Base-by-base conservation (phyloP, 1,139 yeast genomes). In the Yamadazyma sp. region DNA sequence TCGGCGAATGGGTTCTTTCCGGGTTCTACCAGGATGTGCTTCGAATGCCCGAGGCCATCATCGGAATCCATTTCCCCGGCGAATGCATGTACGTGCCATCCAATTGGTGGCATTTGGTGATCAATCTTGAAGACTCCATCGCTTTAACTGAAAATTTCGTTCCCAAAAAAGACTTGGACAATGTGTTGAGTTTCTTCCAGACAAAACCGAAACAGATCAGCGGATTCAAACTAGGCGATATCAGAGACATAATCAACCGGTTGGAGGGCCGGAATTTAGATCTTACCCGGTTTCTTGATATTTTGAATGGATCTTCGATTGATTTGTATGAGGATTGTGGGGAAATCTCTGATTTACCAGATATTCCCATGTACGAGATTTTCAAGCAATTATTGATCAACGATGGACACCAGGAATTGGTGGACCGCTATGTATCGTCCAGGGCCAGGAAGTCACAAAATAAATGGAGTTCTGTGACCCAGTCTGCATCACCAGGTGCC, bases 81-180 rank as follows among this genome's bases (percentile, higher is more conserved):
- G 95, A 89, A 58, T 83, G 88, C 48, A 77, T 88, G 75, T 80
- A 85, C 56, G 97, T 89, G 4, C 97, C 97, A 2, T 75, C 91
- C 16, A 95, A 95, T 1, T 89, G 97, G 97, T 89, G 97, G 97
- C 97, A 89, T 64, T 69, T 81, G 31, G 97, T 89, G 18, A 86
- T 88, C 17, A 89, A 89, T 53, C 56, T 89, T 18, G 88, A 84
- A 45, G 91, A 85, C 53, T 73, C 83, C 14, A 83, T 85, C 31
- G 91, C 96, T 0, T 63, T 88, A 52, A 89, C 97, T 0, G 95
- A 87, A 49, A 89, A 89, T 56, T 89, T 88, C 60, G 92, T 87
- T 5, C 95, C 96, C 0, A 56, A 57, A 30, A 70, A 77, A 28
- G 77, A 79, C 39, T 65, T 86, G 20, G 69, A 77, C 16, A 67